phyloP scores from a whole-genome alignment of 306 rosid genomes.

The Arachis hypogaea region DNA sequence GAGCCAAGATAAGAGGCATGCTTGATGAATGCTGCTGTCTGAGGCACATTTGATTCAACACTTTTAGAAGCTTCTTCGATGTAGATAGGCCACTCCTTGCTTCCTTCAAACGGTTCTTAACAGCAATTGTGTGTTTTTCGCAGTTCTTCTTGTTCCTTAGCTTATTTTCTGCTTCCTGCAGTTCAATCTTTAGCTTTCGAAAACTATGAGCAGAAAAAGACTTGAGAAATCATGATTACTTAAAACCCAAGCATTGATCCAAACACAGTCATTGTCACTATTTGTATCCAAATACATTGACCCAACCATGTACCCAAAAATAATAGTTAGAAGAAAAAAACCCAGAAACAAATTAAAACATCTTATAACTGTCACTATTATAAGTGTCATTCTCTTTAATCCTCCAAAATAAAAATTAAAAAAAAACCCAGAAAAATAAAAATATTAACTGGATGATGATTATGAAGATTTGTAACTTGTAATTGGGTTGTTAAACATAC shows the following conservation, averaged over 20 bases:
- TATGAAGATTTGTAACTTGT: slow-evolving; percentile 19
- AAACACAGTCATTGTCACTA: too few relatives aligned
- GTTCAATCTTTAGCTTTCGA: slow-evolving; percentile 28
- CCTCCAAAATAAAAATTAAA: slow-evolving; percentile 8
- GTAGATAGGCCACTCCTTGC: slow-evolving; percentile 71
- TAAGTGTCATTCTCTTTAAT: slow-evolving; percentile 30
- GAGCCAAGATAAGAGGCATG: slow-evolving; percentile 60
- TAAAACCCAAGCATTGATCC: too few relatives aligned
- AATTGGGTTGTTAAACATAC: not conserved
- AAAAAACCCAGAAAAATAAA: slow-evolving; percentile 12
- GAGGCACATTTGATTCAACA: slow-evolving; percentile 62
- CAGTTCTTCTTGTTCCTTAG: slow-evolving; percentile 42
- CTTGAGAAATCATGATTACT: not conserved
- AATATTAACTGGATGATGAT: slow-evolving; percentile 2
- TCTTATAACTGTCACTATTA: slow-evolving; percentile 1
- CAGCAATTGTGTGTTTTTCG: slow-evolving; percentile 44
- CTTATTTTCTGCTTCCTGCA: slow-evolving; percentile 56
- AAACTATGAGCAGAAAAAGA: slow-evolving; percentile 17
- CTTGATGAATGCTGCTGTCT: slow-evolving; percentile 59
- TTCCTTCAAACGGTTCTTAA: slow-evolving; percentile 67
- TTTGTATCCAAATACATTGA: too few relatives aligned
- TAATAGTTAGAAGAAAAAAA: not conserved
- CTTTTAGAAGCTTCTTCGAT: slow-evolving; percentile 79
- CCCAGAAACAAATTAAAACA: slow-evolving; percentile 5
- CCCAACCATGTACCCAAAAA: not conserved